Conservation (phyloP, 2,329 filamentous ascomycete genomes). For the Fusarium liriodendri region DNA sequence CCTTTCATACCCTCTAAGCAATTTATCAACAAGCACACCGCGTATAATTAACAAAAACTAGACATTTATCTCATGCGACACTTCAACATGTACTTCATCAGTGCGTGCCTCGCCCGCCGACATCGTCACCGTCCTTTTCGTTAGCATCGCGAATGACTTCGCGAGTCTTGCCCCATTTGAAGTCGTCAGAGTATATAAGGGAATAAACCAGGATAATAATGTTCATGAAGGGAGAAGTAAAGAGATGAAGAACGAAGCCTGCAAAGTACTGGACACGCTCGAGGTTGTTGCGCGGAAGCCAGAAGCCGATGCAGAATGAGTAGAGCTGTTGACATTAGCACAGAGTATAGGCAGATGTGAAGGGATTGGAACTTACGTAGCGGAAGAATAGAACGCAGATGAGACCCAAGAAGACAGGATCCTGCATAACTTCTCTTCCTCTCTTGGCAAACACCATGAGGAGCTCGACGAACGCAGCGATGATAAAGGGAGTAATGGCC, state of each 20-base stretch:
- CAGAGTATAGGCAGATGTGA: no score
- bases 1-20: background rate
- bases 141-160: constrained; percentile 47
- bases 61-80: background rate
- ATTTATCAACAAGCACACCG: background rate
- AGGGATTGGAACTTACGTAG: no score
- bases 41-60: background rate
- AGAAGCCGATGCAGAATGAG: constrained; percentile 56
- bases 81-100: constrained; percentile 6
- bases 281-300: constrained; percentile 53
- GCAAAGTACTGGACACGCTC: constrained; percentile 53
- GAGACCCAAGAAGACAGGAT: constrained; percentile 52
- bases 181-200: constrained; percentile 56
- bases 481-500: constrained; percentile 58
- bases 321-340: constrained; percentile 49
- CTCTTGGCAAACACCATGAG: constrained; percentile 49
- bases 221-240: constrained; percentile 56
- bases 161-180: constrained; percentile 60
- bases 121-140: constrained; percentile 42
- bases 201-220: constrained; percentile 56
- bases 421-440: constrained; percentile 48
- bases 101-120: constrained; percentile 41
- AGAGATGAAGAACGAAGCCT: constrained; percentile 52
- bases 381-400: constrained; percentile 51
- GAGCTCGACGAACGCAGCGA: constrained; percentile 53